phyloP scores from a whole-genome alignment of 495 filamentous ascomycete species.

The Xylaria curta region DNA sequence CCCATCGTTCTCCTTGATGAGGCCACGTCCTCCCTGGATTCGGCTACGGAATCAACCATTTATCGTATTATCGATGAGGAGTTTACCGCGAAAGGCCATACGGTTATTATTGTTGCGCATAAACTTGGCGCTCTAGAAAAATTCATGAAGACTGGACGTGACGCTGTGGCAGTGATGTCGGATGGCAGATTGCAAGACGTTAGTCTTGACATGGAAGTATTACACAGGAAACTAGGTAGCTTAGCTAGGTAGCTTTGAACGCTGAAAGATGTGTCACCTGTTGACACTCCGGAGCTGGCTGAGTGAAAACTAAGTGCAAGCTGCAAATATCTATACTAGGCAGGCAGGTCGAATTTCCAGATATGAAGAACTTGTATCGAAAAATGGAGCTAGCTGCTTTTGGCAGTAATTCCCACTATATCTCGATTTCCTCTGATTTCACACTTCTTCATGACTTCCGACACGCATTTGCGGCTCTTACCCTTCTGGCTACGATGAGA shows the following conservation, averaged over 20 bases:
- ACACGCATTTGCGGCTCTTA: background rate
- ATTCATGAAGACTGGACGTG: background rate
- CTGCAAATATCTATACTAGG: too few species aligned
- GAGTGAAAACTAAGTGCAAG: too few species aligned
- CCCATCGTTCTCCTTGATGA: constrained; percentile 59
- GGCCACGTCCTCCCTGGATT: constrained; percentile 76
- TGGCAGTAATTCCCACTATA: too few species aligned
- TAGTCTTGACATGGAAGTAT: background rate
- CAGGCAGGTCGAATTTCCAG: too few species aligned
- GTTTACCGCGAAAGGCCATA: too few species aligned
- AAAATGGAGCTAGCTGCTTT: too few species aligned
- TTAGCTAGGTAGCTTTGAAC: too few species aligned
- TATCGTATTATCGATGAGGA: constrained; percentile 63
- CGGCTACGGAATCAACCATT: constrained; percentile 77
- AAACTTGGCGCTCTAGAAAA: background rate
- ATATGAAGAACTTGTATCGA: too few species aligned
- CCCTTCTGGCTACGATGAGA: background rate
- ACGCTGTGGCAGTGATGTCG: background rate
- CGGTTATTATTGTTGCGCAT: too few species aligned
- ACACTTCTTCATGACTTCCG: background rate
- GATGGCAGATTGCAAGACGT: background rate
- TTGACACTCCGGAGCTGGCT: too few species aligned
- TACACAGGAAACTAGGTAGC: too few species aligned
- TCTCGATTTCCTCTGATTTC: background rate
- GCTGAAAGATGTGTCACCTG: too few species aligned